Conservation (phyloP, 108 stramenopile genomes). For the Pseudonitzschia multistriata region DNA sequence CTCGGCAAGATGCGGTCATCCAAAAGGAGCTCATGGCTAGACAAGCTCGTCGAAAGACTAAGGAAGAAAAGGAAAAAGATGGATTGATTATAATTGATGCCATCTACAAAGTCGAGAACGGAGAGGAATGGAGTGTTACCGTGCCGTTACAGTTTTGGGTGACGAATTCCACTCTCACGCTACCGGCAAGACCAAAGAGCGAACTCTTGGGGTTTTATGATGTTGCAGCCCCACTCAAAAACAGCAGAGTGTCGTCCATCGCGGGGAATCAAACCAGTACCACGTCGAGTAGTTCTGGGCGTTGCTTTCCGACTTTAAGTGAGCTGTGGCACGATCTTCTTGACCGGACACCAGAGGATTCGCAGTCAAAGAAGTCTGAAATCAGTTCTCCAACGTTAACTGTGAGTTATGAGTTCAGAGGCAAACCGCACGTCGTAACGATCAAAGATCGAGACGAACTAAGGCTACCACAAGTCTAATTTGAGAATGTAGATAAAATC, state of each 20-base stretch:
- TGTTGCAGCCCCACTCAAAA: constrained; percentile 17
- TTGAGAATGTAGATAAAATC: not conserved
- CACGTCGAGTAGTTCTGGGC: not conserved
- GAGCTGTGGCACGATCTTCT: constrained; percentile 23
- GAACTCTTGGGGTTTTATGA: constrained; percentile 75
- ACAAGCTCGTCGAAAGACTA: constrained; percentile 46
- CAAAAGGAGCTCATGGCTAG: constrained; percentile 55
- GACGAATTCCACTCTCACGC: constrained; percentile 37
- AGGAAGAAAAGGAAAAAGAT: constrained; percentile 48
- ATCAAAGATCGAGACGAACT: constrained; percentile 35
- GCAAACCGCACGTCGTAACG: constrained; percentile 27
- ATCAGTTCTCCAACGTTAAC: constrained; percentile 11
- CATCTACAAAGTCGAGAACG: constrained; percentile 34
- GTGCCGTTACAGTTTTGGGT: constrained; percentile 77
- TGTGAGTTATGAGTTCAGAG: constrained; percentile 33
- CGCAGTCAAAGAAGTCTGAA: not conserved
- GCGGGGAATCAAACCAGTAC: not conserved
- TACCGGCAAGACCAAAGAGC: constrained; percentile 59
- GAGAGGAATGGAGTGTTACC: constrained; percentile 55
- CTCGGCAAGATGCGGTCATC: constrained; percentile 44
- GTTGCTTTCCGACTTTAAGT: constrained; percentile 5
- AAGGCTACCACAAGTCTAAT: constrained; percentile 18
- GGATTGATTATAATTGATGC: constrained; percentile 71
- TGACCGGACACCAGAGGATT: constrained; percentile 1
- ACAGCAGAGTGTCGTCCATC: not conserved